These are phyloP conservation scores for Omphalotus olearius DNA, from an alignment of 1,284 basidiomycete genomes.

Conservation along the genomic window DNA sequence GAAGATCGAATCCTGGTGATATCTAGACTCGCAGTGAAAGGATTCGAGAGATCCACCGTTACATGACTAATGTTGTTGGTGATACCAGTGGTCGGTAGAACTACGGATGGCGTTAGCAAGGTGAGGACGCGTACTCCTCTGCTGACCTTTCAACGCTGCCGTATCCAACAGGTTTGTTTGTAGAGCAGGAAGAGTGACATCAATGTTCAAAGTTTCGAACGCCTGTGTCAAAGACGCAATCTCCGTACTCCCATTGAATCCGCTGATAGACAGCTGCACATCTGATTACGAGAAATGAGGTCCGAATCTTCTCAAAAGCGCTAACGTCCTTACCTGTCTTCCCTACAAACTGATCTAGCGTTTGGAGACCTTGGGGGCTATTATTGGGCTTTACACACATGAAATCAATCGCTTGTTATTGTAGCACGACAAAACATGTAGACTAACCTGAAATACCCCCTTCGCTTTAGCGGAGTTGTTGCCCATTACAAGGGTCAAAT, in stretches of 20 bases:
- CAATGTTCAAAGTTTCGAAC: conserved; percentile 59
- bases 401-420: conserved; percentile 11
- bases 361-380: conserved; percentile 57
- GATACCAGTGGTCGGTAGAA: conserved; percentile 64
- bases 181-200: conserved; percentile 60
- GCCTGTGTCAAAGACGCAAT: conserved; percentile 59
- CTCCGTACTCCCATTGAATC: conserved; percentile 59
- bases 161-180: conserved; percentile 52
- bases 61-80: conserved; percentile 66
- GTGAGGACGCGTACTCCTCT: background rate
- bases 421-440: background rate
- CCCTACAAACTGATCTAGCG: conserved; percentile 70
- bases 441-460: conserved; percentile 43
- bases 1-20: conserved; percentile 64
- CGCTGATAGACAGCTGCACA: conserved; percentile 48
- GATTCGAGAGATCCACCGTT: conserved; percentile 62
- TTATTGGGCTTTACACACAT: conserved; percentile 48
- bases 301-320: conserved; percentile 15
- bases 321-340: conserved; percentile 35
- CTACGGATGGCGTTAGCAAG: conserved; percentile 25
- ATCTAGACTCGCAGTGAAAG: conserved; percentile 59
- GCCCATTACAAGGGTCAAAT: conserved; percentile 53
- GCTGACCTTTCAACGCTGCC: conserved; percentile 50
- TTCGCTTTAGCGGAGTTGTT: conserved; percentile 49
- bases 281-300: conserved; percentile 25